Base-by-base conservation (phyloP, 495 filamentous ascomycete genomes). In the Chaetomidium leptoderma region DNA sequence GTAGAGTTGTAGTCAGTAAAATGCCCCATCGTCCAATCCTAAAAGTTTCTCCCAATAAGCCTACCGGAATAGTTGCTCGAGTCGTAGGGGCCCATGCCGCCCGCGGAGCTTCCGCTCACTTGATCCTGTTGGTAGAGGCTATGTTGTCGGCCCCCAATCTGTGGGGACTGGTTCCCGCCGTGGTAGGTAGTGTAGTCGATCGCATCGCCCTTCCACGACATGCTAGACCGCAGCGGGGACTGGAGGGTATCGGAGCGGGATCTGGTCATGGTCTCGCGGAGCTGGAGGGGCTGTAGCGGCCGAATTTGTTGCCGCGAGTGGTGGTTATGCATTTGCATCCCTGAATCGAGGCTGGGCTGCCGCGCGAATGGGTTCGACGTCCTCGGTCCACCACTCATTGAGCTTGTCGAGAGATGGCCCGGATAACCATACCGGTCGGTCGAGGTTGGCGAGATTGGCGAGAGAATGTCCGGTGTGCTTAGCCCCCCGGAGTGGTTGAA, bases 201-300 rank as follows among this genome's bases (percentile, higher is more conserved):
- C 0, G 81, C 74, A 58, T 81, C 79, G 19, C 76, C 80, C 64
- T 83, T 83, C 79, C 83, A 86, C 14, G 81, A 80, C 72, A 82
- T 82, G 61, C 80, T 83, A 46, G 82, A 76, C 53, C 81, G 76
- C 44, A 84, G 66, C 2, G 83, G 83, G 14, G 81, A 82, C 56
- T 83, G 81, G 26, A 83, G 63, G 44, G 76, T 80, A 53, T 86
- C 83, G 16, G 79, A 78, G 53, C 82, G 72, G 16, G 81, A 81
- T 55, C 83, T 72, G n/a, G 79, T 75, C 72, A 82, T 76, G 10
- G 78, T 78, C 46, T 86, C 83, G 48, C 81, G 77, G 27, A 84
- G 74, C 37, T 84, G 80, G 29, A 85, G 74, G 13, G 81, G 80
- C 61, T 83, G 83, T 17, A 84, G 55, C 9, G 77, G 77, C 11